These are phyloP conservation scores for Fusarium citri DNA, from an alignment of 2,329 filamentous ascomycete species.

Conservation along the genomic window DNA sequence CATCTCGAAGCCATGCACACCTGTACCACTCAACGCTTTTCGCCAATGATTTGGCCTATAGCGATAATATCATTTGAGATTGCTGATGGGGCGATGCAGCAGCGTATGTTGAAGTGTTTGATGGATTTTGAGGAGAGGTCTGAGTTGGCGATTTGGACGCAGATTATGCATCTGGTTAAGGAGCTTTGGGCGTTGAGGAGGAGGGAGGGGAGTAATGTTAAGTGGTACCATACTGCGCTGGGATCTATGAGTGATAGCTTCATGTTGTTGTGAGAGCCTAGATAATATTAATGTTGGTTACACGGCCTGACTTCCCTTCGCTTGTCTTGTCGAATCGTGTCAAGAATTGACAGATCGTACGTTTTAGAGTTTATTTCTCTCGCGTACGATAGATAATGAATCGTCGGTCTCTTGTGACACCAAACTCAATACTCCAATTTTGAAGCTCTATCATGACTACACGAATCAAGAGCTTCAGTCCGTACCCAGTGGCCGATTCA, in stretches of 20 bases:
- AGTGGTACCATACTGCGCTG: conserved; percentile 39
- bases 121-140: conserved; percentile 32
- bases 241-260: conserved; percentile 41
- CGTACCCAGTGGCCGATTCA: background rate
- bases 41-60: conserved; percentile 43
- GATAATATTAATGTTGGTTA: background rate
- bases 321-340: background rate
- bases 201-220: conserved; percentile 30
- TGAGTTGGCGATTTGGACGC: conserved; percentile 39
- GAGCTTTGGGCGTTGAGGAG: conserved; percentile 39
- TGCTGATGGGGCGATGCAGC: conserved; percentile 21
- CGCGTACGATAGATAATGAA: background rate
- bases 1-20: conserved; percentile 37
- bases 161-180: conserved; percentile 31
- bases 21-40: conserved; percentile 34
- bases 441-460: background rate
- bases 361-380: background rate
- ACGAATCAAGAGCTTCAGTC: background rate
- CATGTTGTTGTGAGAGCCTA: conserved; percentile 29
- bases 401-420: background rate
- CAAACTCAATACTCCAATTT: background rate
- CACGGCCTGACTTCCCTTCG: background rate
- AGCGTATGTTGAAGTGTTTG: conserved; percentile 39
- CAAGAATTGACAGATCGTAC: background rate
- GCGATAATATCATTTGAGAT: conserved; percentile 42